These are phyloP conservation scores for Tuber borchii DNA, from an alignment of 495 filamentous ascomycete species.

Conservation along the genomic window DNA sequence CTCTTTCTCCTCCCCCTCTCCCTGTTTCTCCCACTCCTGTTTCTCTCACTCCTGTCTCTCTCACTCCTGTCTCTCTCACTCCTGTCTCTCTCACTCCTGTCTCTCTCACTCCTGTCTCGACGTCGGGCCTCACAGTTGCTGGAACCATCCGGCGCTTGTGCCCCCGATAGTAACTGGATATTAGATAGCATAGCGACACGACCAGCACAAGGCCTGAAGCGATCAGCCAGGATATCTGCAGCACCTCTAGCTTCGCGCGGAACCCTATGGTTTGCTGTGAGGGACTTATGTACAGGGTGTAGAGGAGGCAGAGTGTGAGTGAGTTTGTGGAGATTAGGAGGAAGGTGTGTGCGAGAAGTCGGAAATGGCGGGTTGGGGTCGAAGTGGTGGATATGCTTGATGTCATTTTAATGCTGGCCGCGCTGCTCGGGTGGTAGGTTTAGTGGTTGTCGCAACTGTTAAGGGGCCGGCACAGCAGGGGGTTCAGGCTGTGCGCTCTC, in stretches of 20 bases:
- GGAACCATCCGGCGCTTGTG: neutral
- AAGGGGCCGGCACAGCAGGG: neutral
- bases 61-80: too few species aligned
- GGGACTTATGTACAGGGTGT: slow-evolving; percentile 7
- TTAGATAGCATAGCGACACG: neutral
- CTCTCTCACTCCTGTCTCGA: neutral
- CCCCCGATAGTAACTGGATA: neutral
- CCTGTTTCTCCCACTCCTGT: neutral
- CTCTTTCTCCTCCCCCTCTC: too few species aligned
- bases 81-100: neutral
- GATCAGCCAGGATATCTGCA: slow-evolving; percentile 7
- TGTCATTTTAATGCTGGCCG: neutral
- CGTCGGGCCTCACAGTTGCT: neutral
- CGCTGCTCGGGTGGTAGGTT: neutral
- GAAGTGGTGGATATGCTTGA: neutral
- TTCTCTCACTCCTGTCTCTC: too few species aligned
- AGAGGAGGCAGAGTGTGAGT: slow-evolving; percentile 5
- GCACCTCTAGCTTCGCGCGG: neutral
- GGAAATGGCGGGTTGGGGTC: neutral
- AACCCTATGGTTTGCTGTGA: neutral
- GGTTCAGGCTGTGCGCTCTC: neutral
- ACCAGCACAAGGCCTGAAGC: neutral
- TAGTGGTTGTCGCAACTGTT: neutral
- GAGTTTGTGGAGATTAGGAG: slow-evolving; percentile 11
- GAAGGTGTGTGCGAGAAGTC: neutral